Evolutionary conservation across 352 stramenopile species (phyloP), one percentile per base, ranked within the genome.

Genomic region (Phytopythium kandeliae): DNA sequence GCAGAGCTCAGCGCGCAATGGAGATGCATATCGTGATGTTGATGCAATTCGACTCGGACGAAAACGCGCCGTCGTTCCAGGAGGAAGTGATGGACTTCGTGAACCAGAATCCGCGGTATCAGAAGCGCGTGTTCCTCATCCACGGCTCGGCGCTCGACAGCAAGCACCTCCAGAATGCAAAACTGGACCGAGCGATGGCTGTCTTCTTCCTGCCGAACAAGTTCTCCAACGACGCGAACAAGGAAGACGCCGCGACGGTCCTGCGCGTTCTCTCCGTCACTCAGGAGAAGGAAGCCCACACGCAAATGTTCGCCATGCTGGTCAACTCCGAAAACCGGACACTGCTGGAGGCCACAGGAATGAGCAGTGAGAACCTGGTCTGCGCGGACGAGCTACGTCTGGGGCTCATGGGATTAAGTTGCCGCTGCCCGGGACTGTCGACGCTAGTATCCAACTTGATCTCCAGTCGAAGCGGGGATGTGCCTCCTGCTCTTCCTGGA

Each of bases 141-240:
- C 80, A 83, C 28, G 84, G 82, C 2, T 92, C 84, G 11, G 72
- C 82, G 6, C 51, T 95, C 37, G 55, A 65, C 10, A 61, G 65
- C 10, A 67, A 62, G 8, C 78, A 90, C 34, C 58, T 95, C 8
- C 67, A 69, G 22, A 70, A 69, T 15, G 84, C 78, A 1, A 72
- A 85, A 37, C 54, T 92, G 22, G 58, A 76, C 30, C 71, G 85
- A 45, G 80, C 79, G 0, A 77, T 85, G 60, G 84, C 78, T 2
- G 78, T 92, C 10, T 95, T 95, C 51, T 92, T 95, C 50, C 44
- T 95, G 3, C 84, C 84, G 6, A 85, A 92, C 56, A 92, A 92
- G 48, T 89, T 91, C 33, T 69, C 79, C 16, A 82, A 85, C 22
- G 71, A 91, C 48, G 78, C 67, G 4, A 88, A 88, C 24, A 75